These are phyloP conservation scores for Fusarium paranaense DNA, from an alignment of 2,329 filamentous ascomycete genomes.

Conservation along the genomic window DNA sequence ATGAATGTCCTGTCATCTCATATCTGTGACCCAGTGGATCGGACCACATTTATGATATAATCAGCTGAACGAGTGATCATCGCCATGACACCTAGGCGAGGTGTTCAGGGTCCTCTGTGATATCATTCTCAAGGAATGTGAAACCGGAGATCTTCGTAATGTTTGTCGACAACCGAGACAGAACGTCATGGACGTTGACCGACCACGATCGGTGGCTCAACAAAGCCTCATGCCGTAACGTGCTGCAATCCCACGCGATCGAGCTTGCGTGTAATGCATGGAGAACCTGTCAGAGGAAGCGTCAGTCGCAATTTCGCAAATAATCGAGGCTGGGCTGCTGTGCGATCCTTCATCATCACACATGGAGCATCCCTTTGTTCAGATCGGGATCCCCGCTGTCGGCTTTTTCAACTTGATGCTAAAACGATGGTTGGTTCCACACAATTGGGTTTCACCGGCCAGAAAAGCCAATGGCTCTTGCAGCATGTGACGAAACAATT, in stretches of 20 bases:
- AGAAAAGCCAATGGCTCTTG: conserved; percentile 20
- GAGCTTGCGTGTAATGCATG: conserved; percentile 22
- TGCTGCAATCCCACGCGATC: conserved; percentile 34
- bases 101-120: conserved; percentile 17
- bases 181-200: conserved; percentile 27
- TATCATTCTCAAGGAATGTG: conserved; percentile 32
- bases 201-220: not conserved
- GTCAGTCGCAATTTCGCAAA: conserved; percentile 17
- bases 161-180: conserved; percentile 8
- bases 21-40: conserved; percentile 4
- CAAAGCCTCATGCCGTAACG: conserved; percentile 8
- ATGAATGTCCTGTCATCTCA: conserved; percentile 6
- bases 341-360: conserved; percentile 2
- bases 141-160: conserved; percentile 31
- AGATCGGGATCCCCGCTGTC: conserved; percentile 22
- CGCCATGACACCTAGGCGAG: conserved; percentile 6
- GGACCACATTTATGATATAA: conserved; percentile 39
- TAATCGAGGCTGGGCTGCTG: conserved; percentile 17
- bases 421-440: conserved; percentile 25
- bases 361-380: conserved; percentile 24
- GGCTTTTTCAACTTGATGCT: not conserved
- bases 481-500: conserved; percentile 31
- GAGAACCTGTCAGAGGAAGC: conserved; percentile 2
- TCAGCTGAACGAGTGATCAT: conserved; percentile 18
- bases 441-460: conserved; percentile 39